These are phyloP conservation scores for Globisporangium perplexum DNA, from an alignment of 352 stramenopile species.

Conservation along the genomic window DNA sequence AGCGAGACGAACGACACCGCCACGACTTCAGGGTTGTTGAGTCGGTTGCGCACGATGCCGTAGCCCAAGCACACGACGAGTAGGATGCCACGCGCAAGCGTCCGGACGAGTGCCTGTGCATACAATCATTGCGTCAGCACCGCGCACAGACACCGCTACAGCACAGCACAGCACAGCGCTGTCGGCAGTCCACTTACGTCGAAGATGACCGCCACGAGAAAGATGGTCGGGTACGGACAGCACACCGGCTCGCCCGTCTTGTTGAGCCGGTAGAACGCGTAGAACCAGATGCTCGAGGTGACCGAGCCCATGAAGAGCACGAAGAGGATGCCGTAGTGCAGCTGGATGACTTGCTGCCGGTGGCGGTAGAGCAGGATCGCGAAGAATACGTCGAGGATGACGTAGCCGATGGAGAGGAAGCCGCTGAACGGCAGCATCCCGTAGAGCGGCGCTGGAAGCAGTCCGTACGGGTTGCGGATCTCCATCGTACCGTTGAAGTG, in stretches of 20 bases:
- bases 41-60: conserved; percentile 72
- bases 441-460: conserved; percentile 76
- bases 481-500: conserved; percentile 66
- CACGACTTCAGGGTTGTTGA: conserved; percentile 43
- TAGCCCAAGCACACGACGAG: conserved; percentile 89
- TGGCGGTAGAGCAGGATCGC: conserved; percentile 58
- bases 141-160: not conserved
- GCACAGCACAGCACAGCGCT: conserved; percentile 8
- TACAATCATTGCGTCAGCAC: not conserved
- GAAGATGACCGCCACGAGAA: conserved; percentile 77
- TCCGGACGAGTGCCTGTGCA: conserved; percentile 64
- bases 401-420: conserved; percentile 65
- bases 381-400: conserved; percentile 79
- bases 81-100: conserved; percentile 78
- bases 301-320: conserved; percentile 75
- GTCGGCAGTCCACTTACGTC: conserved; percentile 39
- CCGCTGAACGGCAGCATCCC: conserved; percentile 83
- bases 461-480: conserved; percentile 77
- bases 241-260: conserved; percentile 84
- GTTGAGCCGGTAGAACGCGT: conserved; percentile 87
- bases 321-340: conserved; percentile 81
- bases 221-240: conserved; percentile 83
- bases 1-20: conserved; percentile 62
- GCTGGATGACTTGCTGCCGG: conserved; percentile 61
- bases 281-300: conserved; percentile 64